Evolutionary conservation across 129 eudicot genomes (phyloP).

Genomic region (Centella asiatica): DNA sequence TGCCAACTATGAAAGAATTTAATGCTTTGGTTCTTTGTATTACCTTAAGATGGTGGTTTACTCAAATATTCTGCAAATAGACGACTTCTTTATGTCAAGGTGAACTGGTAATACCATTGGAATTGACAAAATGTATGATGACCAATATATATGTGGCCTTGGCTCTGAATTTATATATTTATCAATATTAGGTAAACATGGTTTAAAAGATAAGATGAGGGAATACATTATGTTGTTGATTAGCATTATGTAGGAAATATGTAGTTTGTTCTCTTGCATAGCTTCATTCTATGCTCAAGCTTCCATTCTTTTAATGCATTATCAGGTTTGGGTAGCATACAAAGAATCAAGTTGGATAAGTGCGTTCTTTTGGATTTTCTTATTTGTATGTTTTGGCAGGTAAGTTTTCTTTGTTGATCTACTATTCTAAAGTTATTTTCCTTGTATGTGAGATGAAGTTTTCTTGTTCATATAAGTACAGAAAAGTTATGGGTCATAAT

Average conservation of each 20-base stretch:
- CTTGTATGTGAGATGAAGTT: neutral
- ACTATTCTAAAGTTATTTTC: neutral
- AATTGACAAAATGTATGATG: neutral
- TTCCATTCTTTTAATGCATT: conserved; percentile 8
- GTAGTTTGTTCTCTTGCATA: neutral
- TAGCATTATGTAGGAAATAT: too few relatives aligned
- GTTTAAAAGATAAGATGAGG: too few relatives aligned
- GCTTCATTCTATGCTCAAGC: neutral
- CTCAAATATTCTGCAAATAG: too few relatives aligned
- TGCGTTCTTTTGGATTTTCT: conserved; percentile 47
- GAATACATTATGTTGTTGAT: too few relatives aligned
- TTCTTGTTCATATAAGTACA: neutral
- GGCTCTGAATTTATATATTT: neutral
- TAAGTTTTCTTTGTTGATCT: conserved; percentile 6
- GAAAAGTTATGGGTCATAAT: neutral
- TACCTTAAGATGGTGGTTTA: too few relatives aligned
- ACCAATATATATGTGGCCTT: neutral
- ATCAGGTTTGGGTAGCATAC: conserved; percentile 76
- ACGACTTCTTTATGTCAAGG: too few relatives aligned
- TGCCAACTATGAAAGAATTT: conserved; percentile 6
- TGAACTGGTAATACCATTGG: too few relatives aligned
- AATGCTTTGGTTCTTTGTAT: neutral
- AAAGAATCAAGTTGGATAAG: conserved; percentile 64
- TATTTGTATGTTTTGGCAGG: conserved; percentile 65
- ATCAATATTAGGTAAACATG: too few relatives aligned